Conservation (phyloP, 768 basidiomycete genomes). For the Amanita molliuscula region DNA sequence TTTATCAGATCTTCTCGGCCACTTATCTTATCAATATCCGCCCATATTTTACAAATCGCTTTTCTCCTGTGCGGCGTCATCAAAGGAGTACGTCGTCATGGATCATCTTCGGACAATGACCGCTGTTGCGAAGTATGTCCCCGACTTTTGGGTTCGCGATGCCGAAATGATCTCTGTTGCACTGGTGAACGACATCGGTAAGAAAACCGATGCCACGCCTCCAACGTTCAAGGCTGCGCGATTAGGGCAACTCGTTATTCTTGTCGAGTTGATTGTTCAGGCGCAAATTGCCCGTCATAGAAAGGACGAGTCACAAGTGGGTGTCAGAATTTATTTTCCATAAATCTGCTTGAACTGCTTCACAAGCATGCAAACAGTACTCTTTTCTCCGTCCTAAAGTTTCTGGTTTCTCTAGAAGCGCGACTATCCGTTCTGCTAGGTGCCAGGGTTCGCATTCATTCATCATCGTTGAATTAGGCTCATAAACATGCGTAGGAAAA, state of each 20-base stretch:
- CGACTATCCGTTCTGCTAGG: constrained; percentile 46
- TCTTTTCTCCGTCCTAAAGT: constrained; percentile 23
- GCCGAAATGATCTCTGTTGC: constrained; percentile 70
- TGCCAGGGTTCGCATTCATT: constrained; percentile 32
- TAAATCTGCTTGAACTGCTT: not conserved
- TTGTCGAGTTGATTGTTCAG: constrained; percentile 50
- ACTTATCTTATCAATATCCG: constrained; percentile 41
- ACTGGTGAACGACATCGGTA: constrained; percentile 41
- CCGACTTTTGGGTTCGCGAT: constrained; percentile 58
- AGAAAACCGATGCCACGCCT: constrained; percentile 12
- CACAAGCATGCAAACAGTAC: not conserved
- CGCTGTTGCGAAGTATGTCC: constrained; percentile 40
- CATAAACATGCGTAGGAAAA: constrained; percentile 37
- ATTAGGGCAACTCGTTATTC: constrained; percentile 50
- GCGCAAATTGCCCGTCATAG: constrained; percentile 33
- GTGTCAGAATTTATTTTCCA: not conserved
- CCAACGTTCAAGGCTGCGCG: constrained; percentile 38
- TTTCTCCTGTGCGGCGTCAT: constrained; percentile 57
- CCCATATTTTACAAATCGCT: constrained; percentile 64
- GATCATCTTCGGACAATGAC: constrained; percentile 48
- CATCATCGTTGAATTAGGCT: constrained; percentile 1
- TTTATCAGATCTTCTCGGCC: constrained; percentile 41
- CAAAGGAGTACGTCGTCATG: constrained; percentile 47
- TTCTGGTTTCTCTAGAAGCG: constrained; percentile 45
- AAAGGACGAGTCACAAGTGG: constrained; percentile 25